phyloP scores from a whole-genome alignment of 352 stramenopile species.

The Globisporangium carolinianum region DNA sequence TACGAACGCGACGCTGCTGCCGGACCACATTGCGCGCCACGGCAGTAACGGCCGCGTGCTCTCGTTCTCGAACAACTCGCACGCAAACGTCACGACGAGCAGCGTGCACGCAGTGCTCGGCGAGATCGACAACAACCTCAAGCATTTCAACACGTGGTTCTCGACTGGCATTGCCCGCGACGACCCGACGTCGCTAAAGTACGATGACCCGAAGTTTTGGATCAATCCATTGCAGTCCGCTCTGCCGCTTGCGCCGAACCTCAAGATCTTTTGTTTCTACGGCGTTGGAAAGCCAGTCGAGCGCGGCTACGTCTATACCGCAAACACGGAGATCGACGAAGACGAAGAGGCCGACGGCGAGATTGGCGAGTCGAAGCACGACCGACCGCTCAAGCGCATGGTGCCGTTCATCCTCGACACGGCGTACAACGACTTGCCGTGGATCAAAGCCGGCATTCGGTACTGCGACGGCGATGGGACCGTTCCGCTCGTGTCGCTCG shows the following conservation, averaged over 20 bases:
- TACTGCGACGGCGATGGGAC: conserved; percentile 91
- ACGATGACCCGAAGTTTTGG: conserved; percentile 68
- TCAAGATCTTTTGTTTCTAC: conserved; percentile 95
- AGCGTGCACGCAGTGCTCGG: conserved; percentile 42
- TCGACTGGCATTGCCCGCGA: conserved; percentile 30
- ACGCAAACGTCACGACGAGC: conserved; percentile 51
- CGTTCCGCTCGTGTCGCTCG: conserved; percentile 89
- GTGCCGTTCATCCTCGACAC: conserved; percentile 66
- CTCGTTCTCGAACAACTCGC: conserved; percentile 41
- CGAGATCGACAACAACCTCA: conserved; percentile 39
- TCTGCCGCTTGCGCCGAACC: conserved; percentile 85
- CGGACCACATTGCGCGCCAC: conserved; percentile 34
- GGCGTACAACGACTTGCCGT: conserved; percentile 50
- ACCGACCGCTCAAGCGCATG: conserved; percentile 30
- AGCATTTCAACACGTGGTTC: conserved; percentile 30
- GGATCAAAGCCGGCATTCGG: conserved; percentile 72
- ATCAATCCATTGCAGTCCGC: conserved; percentile 83
- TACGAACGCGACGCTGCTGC: conserved; percentile 23
- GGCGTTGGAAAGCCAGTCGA: conserved; percentile 88
- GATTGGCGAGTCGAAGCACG: conserved; percentile 7
- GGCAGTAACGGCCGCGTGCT: conserved; percentile 45
- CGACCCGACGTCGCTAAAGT: conserved; percentile 38
- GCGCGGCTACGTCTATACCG: conserved; percentile 70
- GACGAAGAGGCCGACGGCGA: conserved; percentile 27
- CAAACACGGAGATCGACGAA: conserved; percentile 33